Base-by-base conservation (phyloP, 495 filamentous ascomycete genomes). In the Penicillium riverlandense region DNA sequence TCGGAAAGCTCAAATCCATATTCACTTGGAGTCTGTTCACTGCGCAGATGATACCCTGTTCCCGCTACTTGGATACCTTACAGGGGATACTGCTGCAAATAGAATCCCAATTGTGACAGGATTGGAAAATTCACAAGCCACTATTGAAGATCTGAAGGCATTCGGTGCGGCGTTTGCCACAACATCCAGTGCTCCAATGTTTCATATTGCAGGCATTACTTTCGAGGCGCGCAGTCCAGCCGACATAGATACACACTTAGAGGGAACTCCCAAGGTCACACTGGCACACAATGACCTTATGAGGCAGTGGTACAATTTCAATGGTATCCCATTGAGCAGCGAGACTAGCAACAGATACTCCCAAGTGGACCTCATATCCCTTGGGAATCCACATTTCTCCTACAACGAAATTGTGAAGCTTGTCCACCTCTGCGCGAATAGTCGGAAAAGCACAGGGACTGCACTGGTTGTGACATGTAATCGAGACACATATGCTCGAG, bases 131-230 rank as follows among this genome's bases (percentile, higher is more conserved):
- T 12, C 30, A 7, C 1, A 11, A 0, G 47, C 52, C n/a, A 44
- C 38, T 0, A 48, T 22, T 1, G 47, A 46, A 8, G 55, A 66
- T 31, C 37, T 66, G 11, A 64, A 66, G 38, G 60, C 60, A 0
- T 61, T 66, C 29, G 49, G 63, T 4, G 60, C 63, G 5, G 63
- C 63, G 0, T 64, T 66, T 51, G 63, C 54, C 1, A 66, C 63
- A 0, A 53, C 47, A 0, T 48, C 56, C 1, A 53, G 50, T 16
- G 61, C 63, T 3, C 52, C 63, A 0, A 63, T 63, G 59, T 66
- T 63, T 38, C 59, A 66, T 34, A 57, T 66, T 8, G 33, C 43
- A 1, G 57, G 55, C 0, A 33, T 61, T 7, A 63, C 62, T 0
- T 41, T 52, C 3, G 58, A 62, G 14, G 58, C 55, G 13, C 37